phyloP scores from a whole-genome alignment of 2,329 filamentous ascomycete genomes.

The Aspergillus spinulosporus region DNA sequence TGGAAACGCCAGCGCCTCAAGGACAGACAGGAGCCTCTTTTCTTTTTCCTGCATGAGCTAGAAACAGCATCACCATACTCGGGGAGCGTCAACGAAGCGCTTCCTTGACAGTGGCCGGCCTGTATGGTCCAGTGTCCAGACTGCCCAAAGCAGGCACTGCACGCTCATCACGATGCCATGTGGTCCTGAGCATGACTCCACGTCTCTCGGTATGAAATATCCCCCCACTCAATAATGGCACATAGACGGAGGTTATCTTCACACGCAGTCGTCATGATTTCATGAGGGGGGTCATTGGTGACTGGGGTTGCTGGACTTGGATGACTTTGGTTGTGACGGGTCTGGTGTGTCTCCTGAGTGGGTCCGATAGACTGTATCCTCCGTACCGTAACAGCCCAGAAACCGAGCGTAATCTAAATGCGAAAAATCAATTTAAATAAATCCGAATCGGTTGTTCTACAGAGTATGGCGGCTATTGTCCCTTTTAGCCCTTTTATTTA shows the following conservation, averaged over 20 bases:
- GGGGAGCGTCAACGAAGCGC: not conserved
- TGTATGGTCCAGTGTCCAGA: not conserved
- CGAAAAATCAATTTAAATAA: conserved; percentile 12
- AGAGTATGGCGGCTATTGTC: conserved; percentile 4
- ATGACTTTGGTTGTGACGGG: not conserved
- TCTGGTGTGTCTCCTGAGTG: not conserved
- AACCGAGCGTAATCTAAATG: conserved; percentile 9
- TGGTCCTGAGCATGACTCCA: not conserved
- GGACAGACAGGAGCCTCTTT: conserved; percentile 9
- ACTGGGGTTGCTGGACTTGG: not conserved
- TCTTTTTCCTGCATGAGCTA: conserved; percentile 15
- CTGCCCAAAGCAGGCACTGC: not conserved
- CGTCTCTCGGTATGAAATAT: not conserved
- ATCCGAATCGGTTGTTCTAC: conserved; percentile 3
- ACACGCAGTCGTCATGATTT: conserved; percentile 5
- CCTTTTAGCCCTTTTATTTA: conserved; percentile 10
- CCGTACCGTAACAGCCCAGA: conserved; percentile 1
- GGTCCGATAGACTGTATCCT: conserved; percentile 14
- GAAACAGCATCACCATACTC: not conserved
- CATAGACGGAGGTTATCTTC: not conserved
- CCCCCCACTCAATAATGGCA: not conserved
- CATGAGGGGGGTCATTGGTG: not conserved
- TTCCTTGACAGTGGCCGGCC: not conserved
- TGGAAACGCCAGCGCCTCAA: conserved; percentile 21
- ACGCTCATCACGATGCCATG: not conserved